phyloP scores from a whole-genome alignment of 2,329 filamentous ascomycete genomes.

The Arthroderma sp. region DNA sequence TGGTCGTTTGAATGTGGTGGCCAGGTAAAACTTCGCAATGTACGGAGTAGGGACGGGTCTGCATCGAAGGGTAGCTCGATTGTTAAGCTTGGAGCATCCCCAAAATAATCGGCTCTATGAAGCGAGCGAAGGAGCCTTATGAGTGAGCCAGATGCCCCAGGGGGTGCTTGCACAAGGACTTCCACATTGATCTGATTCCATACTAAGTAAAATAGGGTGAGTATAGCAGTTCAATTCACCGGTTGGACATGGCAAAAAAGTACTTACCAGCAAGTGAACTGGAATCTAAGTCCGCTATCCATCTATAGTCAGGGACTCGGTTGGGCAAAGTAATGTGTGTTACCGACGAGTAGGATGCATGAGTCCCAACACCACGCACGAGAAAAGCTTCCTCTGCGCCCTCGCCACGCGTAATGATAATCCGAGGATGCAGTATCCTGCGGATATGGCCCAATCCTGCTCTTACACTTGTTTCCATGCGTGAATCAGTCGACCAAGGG shows the following conservation, averaged over 20 bases:
- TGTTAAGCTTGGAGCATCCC: conserved; percentile 59
- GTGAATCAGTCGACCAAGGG: conserved; percentile 53
- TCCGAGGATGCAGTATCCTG: conserved; percentile 63
- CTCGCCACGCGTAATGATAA: conserved; percentile 57
- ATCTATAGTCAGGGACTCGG: conserved; percentile 49
- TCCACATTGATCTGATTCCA: conserved; percentile 73
- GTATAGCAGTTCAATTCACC: conserved; percentile 7
- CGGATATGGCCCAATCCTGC: conserved; percentile 60
- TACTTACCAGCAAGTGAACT: conserved; percentile 50
- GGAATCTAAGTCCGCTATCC: conserved; percentile 68
- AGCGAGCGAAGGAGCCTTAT: conserved; percentile 67
- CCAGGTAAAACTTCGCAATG: conserved; percentile 54
- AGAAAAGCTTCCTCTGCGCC: conserved; percentile 57
- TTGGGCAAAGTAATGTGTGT: conserved; percentile 63
- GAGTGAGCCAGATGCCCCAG: conserved; percentile 58
- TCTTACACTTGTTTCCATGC: conserved; percentile 52
- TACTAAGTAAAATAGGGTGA: conserved; percentile 29
- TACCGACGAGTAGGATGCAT: conserved; percentile 39
- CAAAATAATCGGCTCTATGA: conserved; percentile 59
- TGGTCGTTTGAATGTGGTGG: conserved; percentile 40
- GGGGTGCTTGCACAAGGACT: conserved; percentile 65
- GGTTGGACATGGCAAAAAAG: background rate
- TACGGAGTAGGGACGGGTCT: conserved; percentile 51
- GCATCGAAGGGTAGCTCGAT: conserved; percentile 66
- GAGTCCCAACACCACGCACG: conserved; percentile 43